phyloP scores from a whole-genome alignment of 805 yeast genomes.

The Henningerozyma blattae region DNA sequence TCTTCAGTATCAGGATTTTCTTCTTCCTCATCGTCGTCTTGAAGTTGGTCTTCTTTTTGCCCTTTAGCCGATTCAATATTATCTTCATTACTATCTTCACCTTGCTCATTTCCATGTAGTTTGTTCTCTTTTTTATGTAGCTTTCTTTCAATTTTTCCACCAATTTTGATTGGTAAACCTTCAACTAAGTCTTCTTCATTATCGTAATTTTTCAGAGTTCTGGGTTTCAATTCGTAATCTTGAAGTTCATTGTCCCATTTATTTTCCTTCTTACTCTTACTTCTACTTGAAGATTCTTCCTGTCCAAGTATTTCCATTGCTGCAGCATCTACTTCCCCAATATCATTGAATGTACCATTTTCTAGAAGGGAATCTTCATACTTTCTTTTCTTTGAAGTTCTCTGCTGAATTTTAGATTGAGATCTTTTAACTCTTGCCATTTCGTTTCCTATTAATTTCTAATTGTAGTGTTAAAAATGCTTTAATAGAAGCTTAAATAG shows the following conservation, averaged over 20 bases:
- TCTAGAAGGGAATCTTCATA: constrained; percentile 21
- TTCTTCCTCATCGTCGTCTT: constrained; percentile 18
- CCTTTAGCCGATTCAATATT: constrained; percentile 14
- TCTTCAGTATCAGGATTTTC: constrained; percentile 41
- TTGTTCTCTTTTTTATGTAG: constrained; percentile 20
- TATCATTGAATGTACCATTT: constrained; percentile 13
- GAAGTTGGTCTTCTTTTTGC: constrained; percentile 17
- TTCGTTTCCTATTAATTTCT: no score
- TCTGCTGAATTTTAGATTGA: constrained; percentile 15
- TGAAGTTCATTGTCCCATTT: constrained; percentile 64
- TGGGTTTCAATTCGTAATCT: constrained; percentile 65
- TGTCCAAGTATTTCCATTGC: constrained; percentile 6
- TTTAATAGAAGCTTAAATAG: no score
- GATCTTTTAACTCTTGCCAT: constrained; percentile 22
- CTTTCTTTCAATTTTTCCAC: constrained; percentile 66
- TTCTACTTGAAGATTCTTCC: constrained; percentile 1
- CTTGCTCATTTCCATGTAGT: constrained; percentile 7
- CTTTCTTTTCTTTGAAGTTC: constrained; percentile 21
- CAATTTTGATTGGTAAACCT: constrained; percentile 70
- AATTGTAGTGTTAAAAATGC: no score
- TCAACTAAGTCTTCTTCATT: constrained; percentile 36
- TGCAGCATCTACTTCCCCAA: constrained; percentile 11
- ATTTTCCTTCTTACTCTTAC: constrained; percentile 9
- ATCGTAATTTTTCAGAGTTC: constrained; percentile 36
- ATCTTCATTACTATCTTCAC: constrained; percentile 7